Evolutionary conservation across 2,329 filamentous ascomycete species (phyloP).

Genomic region (Endoconidiophora polonica): DNA sequence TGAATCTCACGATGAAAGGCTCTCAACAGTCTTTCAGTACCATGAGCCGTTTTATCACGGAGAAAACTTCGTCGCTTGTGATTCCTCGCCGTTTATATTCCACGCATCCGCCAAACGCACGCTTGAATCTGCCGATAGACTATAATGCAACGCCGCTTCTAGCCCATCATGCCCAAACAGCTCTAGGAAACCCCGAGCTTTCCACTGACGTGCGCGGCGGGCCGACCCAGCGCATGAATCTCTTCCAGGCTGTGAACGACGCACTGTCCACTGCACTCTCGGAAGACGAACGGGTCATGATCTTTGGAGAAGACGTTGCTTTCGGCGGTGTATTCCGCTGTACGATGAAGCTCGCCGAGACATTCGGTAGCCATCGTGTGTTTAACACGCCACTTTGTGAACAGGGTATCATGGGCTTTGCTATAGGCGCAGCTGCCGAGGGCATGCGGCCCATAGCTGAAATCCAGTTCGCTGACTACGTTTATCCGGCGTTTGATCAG

Average conservation of each 20-base stretch:
- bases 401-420: constrained; percentile 89
- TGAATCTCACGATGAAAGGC: background rate
- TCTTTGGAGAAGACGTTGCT: constrained; percentile 94
- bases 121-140: constrained; percentile 73
- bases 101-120: constrained; percentile 40
- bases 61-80: no score
- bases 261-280: constrained; percentile 69
- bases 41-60: background rate
- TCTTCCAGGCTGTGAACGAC: constrained; percentile 87
- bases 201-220: constrained; percentile 46
- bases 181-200: constrained; percentile 57
- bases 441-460: constrained; percentile 88
- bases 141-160: constrained; percentile 70
- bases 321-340: constrained; percentile 95
- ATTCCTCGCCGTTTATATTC: constrained; percentile 26
- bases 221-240: constrained; percentile 72
- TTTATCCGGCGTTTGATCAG: constrained; percentile 86
- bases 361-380: constrained; percentile 73
- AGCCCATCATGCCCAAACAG: constrained; percentile 58
- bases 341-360: constrained; percentile 76
- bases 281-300: constrained; percentile 67
- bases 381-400: constrained; percentile 95
- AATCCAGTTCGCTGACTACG: constrained; percentile 90
- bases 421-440: constrained; percentile 74
- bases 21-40: background rate